Base-by-base conservation (phyloP, 129 eudicot genomes). In the Apium graveolens region DNA sequence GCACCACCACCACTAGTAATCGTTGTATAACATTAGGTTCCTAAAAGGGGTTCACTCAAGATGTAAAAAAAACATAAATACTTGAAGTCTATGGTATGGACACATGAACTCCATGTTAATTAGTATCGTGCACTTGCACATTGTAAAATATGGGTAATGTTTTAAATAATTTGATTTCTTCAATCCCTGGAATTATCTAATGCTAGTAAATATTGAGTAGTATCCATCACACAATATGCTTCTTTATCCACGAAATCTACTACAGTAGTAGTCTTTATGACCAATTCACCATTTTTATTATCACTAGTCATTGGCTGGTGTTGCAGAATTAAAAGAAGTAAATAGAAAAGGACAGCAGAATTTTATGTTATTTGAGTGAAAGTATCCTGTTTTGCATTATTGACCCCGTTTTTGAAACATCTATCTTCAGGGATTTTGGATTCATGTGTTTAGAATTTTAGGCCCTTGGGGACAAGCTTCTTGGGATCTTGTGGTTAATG, bases 1-100 rank as follows among this genome's bases (percentile, higher is more conserved):
- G 68, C 97, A 92, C 87, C 97, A 90, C 57, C 96, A 79, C 71
- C 96, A 90, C 71, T 80, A 84, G 81, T 16, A 0, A 79, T 69
- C 24, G 75, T 17, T 17, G 13, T 13, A 26, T 2, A 0, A 37
- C 9, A 7, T 41, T 11, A 5, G 39, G 24, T 27, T 5, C 76
- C 24, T 66, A 10, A 55, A 44, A 27, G 63, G 81, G 34, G 75
- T 66, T 66, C 45, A 44, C 21, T 79, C 26, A 46, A 35, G 72
- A 10, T 69, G 81, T 69, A 79, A 69, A 79, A 78, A 66, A 2
- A 20, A 14, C 20, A 32, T 66, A 70, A 18, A 0, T 66, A 20
- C 42, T 70, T 70, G 74, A 17, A 65, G 65, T 24, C 69, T 34
- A 20, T 17, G 7, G 69, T 34, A 20, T 17, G 7, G 69, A 18